Conservation (phyloP, 2,329 filamentous ascomycete species). For the Aspergillus sojae region DNA sequence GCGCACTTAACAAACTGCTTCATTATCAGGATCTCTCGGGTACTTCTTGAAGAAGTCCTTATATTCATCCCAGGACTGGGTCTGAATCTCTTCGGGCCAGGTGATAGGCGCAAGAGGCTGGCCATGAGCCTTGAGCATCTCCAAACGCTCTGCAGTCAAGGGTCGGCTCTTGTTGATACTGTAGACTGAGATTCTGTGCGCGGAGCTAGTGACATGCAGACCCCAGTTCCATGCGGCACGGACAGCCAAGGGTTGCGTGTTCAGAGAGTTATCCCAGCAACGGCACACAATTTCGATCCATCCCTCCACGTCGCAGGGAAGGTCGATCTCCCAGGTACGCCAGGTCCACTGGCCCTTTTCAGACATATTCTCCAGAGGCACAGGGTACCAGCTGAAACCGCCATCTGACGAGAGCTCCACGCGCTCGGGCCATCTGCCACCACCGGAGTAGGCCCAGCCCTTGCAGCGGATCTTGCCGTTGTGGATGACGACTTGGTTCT, state of each 20-base stretch:
- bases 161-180: slow-evolving; percentile 37
- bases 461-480: slow-evolving; percentile 60
- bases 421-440: slow-evolving; percentile 62
- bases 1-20: not conserved
- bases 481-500: slow-evolving; percentile 64
- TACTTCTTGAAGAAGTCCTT: not conserved
- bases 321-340: slow-evolving; percentile 64
- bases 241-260: slow-evolving; percentile 61
- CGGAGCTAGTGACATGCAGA: slow-evolving; percentile 42
- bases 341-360: slow-evolving; percentile 66
- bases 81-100: not conserved
- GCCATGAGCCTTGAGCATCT: slow-evolving; percentile 5
- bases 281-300: slow-evolving; percentile 63
- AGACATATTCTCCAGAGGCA: slow-evolving; percentile 62
- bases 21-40: not conserved
- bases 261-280: slow-evolving; percentile 65
- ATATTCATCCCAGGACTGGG: not conserved
- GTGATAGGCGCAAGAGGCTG: not conserved
- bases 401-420: slow-evolving; percentile 68
- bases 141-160: slow-evolving; percentile 31
- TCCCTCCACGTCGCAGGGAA: slow-evolving; percentile 65
- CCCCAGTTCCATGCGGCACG: slow-evolving; percentile 56
- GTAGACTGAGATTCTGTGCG: slow-evolving; percentile 43
- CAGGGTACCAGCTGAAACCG: slow-evolving; percentile 65
- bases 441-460: slow-evolving; percentile 63